Conservation (phyloP, 805 yeast species). For the Brettanomyces sp. region DNA sequence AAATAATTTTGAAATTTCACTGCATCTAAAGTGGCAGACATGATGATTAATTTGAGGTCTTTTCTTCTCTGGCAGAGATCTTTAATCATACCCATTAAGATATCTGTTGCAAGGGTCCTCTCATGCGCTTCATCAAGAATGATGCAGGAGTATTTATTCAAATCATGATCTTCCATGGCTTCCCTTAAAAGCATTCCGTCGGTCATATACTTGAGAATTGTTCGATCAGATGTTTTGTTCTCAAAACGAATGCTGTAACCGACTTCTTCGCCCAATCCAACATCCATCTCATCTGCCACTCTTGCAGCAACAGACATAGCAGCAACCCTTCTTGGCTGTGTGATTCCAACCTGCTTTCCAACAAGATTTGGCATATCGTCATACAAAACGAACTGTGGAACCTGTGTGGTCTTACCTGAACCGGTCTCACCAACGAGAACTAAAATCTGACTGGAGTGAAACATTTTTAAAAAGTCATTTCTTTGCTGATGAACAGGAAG, state of each 20-base stretch:
- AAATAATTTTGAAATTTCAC: slow-evolving; percentile 89
- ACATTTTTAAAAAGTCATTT: slow-evolving; percentile 74
- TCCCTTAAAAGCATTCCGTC: slow-evolving; percentile 97
- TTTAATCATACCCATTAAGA: slow-evolving; percentile 87
- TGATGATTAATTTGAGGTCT: slow-evolving; percentile 83
- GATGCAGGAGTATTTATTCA: slow-evolving; percentile 75
- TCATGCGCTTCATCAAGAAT: slow-evolving; percentile 98
- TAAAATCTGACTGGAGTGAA: slow-evolving; percentile 86
- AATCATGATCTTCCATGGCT: slow-evolving; percentile 91
- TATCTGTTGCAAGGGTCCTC: slow-evolving; percentile 93
- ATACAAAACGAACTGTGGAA: slow-evolving; percentile 88
- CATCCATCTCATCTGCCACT: slow-evolving; percentile 97
- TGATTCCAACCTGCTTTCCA: slow-evolving; percentile 88
- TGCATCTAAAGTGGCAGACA: slow-evolving; percentile 98
- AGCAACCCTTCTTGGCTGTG: slow-evolving; percentile 96
- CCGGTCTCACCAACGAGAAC: slow-evolving; percentile 99
- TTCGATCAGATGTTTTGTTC: slow-evolving; percentile 70
- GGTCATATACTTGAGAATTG: slow-evolving; percentile 91
- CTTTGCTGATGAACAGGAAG: slow-evolving; percentile 93
- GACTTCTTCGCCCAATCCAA: slow-evolving; percentile 82
- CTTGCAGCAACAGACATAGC: slow-evolving; percentile 98
- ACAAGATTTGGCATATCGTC: slow-evolving; percentile 87
- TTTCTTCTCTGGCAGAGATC: slow-evolving; percentile 72
- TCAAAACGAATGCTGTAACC: slow-evolving; percentile 95
- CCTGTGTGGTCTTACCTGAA: slow-evolving; percentile 97